Base-by-base conservation (phyloP, 192 early-diverging fungal genomes). In the Linnemannia zychae region DNA sequence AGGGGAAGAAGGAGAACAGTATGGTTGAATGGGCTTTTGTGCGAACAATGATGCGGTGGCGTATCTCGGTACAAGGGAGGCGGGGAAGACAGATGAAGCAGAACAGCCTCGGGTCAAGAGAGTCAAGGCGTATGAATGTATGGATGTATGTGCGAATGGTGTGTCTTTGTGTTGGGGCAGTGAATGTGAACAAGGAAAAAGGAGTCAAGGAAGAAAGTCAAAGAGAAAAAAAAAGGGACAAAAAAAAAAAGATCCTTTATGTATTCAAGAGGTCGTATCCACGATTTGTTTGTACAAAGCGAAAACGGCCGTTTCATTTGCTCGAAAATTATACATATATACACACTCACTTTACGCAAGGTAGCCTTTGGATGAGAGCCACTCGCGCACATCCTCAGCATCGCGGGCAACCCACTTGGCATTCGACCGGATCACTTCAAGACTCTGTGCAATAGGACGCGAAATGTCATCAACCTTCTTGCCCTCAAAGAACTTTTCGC, bases 391-490 rank as follows among this genome's bases (percentile, higher is more conserved):
- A 75, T 94, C 93, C 60, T 90, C 87, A 33, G 89, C 88, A 85
- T 91, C 92, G 76, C 87, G 88, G 31, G 78, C 20, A 63, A 90
- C 76, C 91, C 91, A 92, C 63, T 90, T 87, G 49, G 90, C 88
- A 81, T 93, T 92, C 46, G 91, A 88, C 44, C 92, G 88, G 75
- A 93, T 90, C 67, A 88, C 90, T 81, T 96, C 95, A 52, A 96
- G 80, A 38, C 91, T 91, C 90, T 96, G 95, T 63, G 92, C 91
- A 63, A 96, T 81, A 20, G 94, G 90, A 57, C 93, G 90, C 18
- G 87, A 88, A 76, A 93, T 94, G 49, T 93, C 93, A 67, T 90
- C 81, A 34, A 90, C 90, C 47, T 93, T 92, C 80, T 93, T 91
- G 70, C 90, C 90, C 71, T 89, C 87, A 63, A 96, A 93, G 74